Percentiles rank a stretch among this genome's conserved stretches.
Conservation (phyloP, 2,329 filamentous ascomycete genomes). For the Ambrosiella cleistominuta region DNA sequence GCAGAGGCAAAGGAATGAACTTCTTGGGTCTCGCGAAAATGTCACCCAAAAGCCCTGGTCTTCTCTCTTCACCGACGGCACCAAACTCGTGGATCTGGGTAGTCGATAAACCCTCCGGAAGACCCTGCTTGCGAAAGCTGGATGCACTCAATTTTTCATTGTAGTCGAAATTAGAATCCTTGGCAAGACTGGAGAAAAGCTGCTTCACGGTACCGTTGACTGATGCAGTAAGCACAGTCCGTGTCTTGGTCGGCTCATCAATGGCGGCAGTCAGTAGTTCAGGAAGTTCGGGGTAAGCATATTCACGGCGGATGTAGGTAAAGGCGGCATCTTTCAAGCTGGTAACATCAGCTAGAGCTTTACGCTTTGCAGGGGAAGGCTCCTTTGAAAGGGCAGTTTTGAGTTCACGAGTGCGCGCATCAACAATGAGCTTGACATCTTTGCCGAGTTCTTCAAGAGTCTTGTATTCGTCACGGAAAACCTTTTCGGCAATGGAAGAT, state of each 20-base stretch:
- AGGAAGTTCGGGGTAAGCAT: slow-evolving; percentile 26
- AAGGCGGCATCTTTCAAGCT: slow-evolving; percentile 32
- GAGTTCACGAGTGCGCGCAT: slow-evolving; percentile 31
- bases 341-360: slow-evolving; percentile 11
- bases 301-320: slow-evolving; percentile 44
- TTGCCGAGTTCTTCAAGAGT: slow-evolving; percentile 48
- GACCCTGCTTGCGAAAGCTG: slow-evolving; percentile 41
- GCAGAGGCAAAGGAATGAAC: slow-evolving; percentile 40
- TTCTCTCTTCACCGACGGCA: slow-evolving; percentile 15
- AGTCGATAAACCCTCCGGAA: slow-evolving; percentile 56
- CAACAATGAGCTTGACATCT: slow-evolving; percentile 33
- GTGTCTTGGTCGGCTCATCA: slow-evolving; percentile 6
- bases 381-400: slow-evolving; percentile 21
- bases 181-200: slow-evolving; percentile 66
- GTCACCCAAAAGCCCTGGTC: slow-evolving; percentile 50
- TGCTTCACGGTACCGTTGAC: slow-evolving; percentile 60
- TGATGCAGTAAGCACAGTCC: slow-evolving; percentile 54
- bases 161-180: slow-evolving; percentile 16
- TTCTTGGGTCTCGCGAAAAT: slow-evolving; percentile 25
- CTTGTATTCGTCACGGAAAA: slow-evolving; percentile 33
- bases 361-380: slow-evolving; percentile 7
- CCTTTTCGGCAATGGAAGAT: slow-evolving; percentile 36
- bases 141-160: slow-evolving; percentile 17
- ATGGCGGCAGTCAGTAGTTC: neutral
- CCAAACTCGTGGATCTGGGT: slow-evolving; percentile 24